Evolutionary conservation across 441 rosid genomes (phyloP), one percentile per base, ranked within the genome.

Genomic region (Gossypium aridum): DNA sequence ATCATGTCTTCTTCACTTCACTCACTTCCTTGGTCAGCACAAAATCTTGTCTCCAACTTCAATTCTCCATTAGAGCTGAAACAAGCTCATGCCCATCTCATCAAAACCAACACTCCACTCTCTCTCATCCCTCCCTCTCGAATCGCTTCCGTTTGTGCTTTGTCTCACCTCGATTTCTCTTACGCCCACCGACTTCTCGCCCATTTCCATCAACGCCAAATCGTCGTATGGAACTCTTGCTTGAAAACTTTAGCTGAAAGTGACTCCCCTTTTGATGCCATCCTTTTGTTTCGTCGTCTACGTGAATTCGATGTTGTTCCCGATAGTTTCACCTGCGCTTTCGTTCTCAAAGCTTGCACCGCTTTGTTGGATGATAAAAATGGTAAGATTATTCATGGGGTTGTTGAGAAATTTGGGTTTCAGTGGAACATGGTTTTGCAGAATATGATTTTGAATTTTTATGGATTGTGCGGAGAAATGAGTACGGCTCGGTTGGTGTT

Each of bases 401-500:
- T 60, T 47, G 72, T 84, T 13, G 82, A 74, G 82, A 84, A 84
- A 71, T 79, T 80, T 26, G 88, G 88, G 76, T 78, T 81, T 28
- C 56, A 70, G 31, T 76, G 77, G 75, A 80, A 81, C 22, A 76
- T 79, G 78, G 78, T 78, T 67, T 49, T 83, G 76, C 77, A 74
- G 26, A 85, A 83, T 65, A 76, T 68, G 82, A 77, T 78, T 8
- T 57, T 83, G 73, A 76, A 75, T 60, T 9, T 85, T 28, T 83
- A 83, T 51, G 82, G 76, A 0, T 8, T 45, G 75, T 79, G 77
- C 43, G 85, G 85, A n/a, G 82, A 83, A 56, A 77, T 76, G 59
- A 76, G 59, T 19, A 74, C 63, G 37, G 81, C 88, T 34, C 37
- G 61, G 73, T 73, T 83, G 59, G 16, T 85, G 80, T 83, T 85